Percentiles rank a stretch among this genome's conserved stretches.
phyloP scores from a whole-genome alignment of 2,329 filamentous ascomycete genomes.

The Apiospora pterosperma region DNA sequence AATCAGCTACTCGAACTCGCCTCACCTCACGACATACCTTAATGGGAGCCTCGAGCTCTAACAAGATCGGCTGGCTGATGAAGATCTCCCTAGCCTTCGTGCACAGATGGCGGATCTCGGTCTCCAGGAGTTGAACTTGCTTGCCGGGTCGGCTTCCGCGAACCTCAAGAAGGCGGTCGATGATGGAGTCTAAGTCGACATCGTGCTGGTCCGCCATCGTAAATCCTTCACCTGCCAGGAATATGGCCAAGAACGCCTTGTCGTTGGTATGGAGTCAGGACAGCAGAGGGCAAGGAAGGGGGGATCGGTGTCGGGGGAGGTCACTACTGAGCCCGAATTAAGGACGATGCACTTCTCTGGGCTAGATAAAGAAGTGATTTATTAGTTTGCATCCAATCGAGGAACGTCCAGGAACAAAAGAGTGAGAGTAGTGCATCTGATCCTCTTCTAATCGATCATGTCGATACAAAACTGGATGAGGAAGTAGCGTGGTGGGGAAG shows the following conservation, averaged over 20 bases:
- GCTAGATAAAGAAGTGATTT: neutral
- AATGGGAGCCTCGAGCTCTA: constrained; percentile 97
- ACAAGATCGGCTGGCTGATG: constrained; percentile 96
- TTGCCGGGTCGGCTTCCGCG: constrained; percentile 97
- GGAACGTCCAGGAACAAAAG: neutral
- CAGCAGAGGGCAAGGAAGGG: constrained; percentile 12
- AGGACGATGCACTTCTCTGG: constrained; percentile 12
- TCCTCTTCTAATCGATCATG: neutral
- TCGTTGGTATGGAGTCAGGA: constrained; percentile 17
- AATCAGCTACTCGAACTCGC: constrained; percentile 2
- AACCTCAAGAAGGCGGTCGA: constrained; percentile 95
- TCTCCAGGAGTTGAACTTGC: constrained; percentile 94
- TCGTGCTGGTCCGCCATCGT: constrained; percentile 70
- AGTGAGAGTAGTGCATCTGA: neutral
- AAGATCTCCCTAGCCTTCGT: constrained; percentile 99
- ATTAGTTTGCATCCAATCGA: constrained; percentile 2
- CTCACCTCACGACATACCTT: constrained; percentile 64
- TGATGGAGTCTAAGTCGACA: constrained; percentile 98
- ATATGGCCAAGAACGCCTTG: constrained; percentile 35
- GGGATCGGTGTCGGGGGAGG: constrained; percentile 6
- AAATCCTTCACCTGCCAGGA: constrained; percentile 37
- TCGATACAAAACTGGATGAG: constrained; percentile 4
- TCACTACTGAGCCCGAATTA: constrained; percentile 10
- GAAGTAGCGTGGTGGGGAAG: constrained; percentile 5
- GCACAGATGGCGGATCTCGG: constrained; percentile 95